A percentile compares a stretch with the other conserved stretches of the same genome.
These are phyloP conservation scores for Cryphonectria radicalis DNA, from an alignment of 2,329 filamentous ascomycete species.

Conservation along the genomic window DNA sequence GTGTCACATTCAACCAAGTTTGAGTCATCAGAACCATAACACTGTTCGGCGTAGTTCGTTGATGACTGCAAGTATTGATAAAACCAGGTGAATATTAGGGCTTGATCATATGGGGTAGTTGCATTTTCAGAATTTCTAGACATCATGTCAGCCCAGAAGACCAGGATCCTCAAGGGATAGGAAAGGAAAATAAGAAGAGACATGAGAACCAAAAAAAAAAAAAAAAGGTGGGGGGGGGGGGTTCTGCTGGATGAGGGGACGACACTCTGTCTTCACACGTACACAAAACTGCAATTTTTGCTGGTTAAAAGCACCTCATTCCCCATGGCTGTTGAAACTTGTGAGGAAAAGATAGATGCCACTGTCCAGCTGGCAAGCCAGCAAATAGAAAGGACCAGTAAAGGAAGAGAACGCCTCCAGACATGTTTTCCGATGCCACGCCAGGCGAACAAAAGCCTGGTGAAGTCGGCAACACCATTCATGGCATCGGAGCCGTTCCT, in stretches of 20 bases:
- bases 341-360: background rate
- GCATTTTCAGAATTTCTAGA: background rate
- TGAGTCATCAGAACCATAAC: background rate
- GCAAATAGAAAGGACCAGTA: slow-evolving; percentile 5
- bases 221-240: too few relatives aligned
- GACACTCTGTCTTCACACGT: background rate
- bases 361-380: slow-evolving; percentile 9
- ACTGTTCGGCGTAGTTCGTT: slow-evolving; percentile 4
- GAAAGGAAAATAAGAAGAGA: background rate
- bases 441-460: background rate
- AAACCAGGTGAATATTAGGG: background rate
- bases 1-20: background rate
- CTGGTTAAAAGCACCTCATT: background rate
- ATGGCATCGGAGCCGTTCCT: slow-evolving; percentile 1
- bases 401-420: background rate
- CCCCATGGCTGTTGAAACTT: slow-evolving; percentile 5
- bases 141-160: background rate
- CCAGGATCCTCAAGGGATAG: too few relatives aligned
- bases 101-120: background rate
- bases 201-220: background rate
- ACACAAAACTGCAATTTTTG: background rate
- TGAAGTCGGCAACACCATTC: slow-evolving; percentile 1
- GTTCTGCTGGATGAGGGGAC: background rate
- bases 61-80: slow-evolving; percentile 1
- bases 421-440: background rate